These are phyloP conservation scores for Pseudocercospora fijiensis DNA, from an alignment of 2,329 filamentous ascomycete genomes.

Conservation along the genomic window DNA sequence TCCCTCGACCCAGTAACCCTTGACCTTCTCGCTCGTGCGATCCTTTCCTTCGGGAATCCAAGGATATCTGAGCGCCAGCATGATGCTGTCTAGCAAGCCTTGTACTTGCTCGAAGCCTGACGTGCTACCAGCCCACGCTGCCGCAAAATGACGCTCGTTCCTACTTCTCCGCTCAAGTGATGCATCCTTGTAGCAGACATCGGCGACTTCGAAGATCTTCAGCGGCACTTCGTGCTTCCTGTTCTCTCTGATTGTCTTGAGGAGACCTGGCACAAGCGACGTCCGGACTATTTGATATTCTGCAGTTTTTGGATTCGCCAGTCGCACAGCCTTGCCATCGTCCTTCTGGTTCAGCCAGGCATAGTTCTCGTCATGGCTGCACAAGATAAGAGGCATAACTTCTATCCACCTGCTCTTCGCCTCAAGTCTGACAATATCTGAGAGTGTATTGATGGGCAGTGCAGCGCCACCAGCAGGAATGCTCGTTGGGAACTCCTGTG, in stretches of 20 bases:
- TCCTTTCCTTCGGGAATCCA: slow-evolving; percentile 78
- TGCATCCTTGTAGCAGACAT: slow-evolving; percentile 88
- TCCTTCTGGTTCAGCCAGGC: slow-evolving; percentile 88
- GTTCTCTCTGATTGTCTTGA: slow-evolving; percentile 94
- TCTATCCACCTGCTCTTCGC: slow-evolving; percentile 96
- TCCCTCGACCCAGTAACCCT: slow-evolving; percentile 87
- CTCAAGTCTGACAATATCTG: slow-evolving; percentile 85
- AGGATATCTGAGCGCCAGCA: slow-evolving; percentile 83
- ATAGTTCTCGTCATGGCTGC: slow-evolving; percentile 98
- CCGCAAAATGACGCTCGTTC: slow-evolving; percentile 95
- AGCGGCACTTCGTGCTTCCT: slow-evolving; percentile 84
- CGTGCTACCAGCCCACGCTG: slow-evolving; percentile 90
- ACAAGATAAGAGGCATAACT: slow-evolving; percentile 93
- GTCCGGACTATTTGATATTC: slow-evolving; percentile 95
- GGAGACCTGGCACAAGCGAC: slow-evolving; percentile 76
- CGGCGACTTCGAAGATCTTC: slow-evolving; percentile 87
- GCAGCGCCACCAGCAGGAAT: slow-evolving; percentile 83
- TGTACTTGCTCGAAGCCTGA: slow-evolving; percentile 95
- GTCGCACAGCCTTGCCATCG: slow-evolving; percentile 75
- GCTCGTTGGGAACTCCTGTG: slow-evolving; percentile 80
- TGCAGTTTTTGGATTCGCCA: slow-evolving; percentile 88
- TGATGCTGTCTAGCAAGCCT: slow-evolving; percentile 84
- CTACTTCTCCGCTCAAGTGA: slow-evolving; percentile 77
- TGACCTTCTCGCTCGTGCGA: slow-evolving; percentile 52
- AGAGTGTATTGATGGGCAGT: slow-evolving; percentile 88